Evolutionary conservation across 164 flowering plant genomes (phyloP).

Genomic region (Dillenia turbinata): DNA sequence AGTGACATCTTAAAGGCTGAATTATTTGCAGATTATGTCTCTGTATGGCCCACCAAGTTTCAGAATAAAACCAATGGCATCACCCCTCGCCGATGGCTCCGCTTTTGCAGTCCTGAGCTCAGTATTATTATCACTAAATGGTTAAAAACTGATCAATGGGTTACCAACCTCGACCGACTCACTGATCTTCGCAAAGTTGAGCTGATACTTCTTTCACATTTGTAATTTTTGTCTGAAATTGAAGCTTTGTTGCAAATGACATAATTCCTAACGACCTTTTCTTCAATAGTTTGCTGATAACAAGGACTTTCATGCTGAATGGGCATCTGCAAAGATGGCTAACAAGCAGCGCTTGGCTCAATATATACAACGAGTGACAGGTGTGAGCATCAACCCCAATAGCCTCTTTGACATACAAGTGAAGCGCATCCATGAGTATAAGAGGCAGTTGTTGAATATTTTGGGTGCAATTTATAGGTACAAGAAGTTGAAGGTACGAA

Average conservation of each 20-base stretch:
- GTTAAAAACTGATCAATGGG: constrained; percentile 90
- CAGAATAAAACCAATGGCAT: constrained; percentile 98
- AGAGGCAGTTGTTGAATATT: constrained; percentile 90
- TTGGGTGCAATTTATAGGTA: constrained; percentile 82
- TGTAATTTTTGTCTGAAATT: background rate
- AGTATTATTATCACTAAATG: constrained; percentile 84
- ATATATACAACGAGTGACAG: constrained; percentile 73
- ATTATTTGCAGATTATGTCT: constrained; percentile 87
- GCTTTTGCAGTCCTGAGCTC: constrained; percentile 91
- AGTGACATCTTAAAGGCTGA: constrained; percentile 87
- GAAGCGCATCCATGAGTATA: constrained; percentile 96
- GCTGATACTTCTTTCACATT: background rate
- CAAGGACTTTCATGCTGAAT: constrained; percentile 67
- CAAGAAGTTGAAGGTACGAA: constrained; percentile 87
- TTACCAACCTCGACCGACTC: constrained; percentile 81
- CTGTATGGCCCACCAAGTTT: constrained; percentile 91
- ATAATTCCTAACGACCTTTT: constrained; percentile 3
- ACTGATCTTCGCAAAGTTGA: constrained; percentile 61
- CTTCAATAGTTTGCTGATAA: constrained; percentile 75
- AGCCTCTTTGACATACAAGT: constrained; percentile 96
- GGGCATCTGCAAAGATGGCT: constrained; percentile 96
- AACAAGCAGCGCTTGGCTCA: constrained; percentile 77
- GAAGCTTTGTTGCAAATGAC: background rate
- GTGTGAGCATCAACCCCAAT: constrained; percentile 70
- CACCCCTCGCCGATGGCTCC: constrained; percentile 97